phyloP scores from a whole-genome alignment of 257 asterid species.

The Ajuga chamaepitys region DNA sequence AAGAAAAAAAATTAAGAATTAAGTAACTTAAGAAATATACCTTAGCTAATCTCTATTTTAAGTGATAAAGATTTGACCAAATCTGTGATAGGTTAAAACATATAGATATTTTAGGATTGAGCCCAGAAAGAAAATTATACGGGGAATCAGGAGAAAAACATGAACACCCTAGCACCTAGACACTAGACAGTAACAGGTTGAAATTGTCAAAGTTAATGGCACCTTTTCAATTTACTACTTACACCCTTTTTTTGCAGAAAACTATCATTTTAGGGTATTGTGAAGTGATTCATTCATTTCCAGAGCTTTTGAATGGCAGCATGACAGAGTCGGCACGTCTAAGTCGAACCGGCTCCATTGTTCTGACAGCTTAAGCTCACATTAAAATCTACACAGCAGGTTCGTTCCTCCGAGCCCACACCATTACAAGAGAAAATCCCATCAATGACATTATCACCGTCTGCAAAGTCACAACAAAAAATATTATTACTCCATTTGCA shows the following conservation, averaged over 20 bases:
- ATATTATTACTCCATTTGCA: not conserved
- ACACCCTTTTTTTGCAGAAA: not conserved
- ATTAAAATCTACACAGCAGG: slow-evolving; percentile 17
- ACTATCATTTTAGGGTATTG: not conserved
- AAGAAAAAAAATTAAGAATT: too few relatives aligned
- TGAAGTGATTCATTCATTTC: not conserved
- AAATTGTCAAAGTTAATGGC: too few relatives aligned
- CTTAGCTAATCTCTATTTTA: too few relatives aligned
- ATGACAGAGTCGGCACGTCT: not conserved
- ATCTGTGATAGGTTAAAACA: too few relatives aligned
- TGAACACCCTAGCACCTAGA: too few relatives aligned
- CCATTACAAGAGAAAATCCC: slow-evolving; percentile 93
- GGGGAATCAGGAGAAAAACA: too few relatives aligned
- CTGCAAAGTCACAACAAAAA: slow-evolving; percentile 32
- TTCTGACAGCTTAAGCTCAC: not conserved
- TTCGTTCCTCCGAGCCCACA: slow-evolving; percentile 59
- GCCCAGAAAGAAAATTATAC: too few relatives aligned
- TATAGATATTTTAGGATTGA: too few relatives aligned
- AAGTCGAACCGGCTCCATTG: not conserved
- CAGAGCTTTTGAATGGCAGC: not conserved
- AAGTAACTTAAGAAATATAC: too few relatives aligned
- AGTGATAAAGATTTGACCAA: too few relatives aligned
- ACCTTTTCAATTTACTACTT: too few relatives aligned
- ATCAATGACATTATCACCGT: slow-evolving; percentile 84
- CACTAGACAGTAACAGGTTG: too few relatives aligned